Base-by-base conservation (phyloP, 805 yeast species). In the Candida saitoana region DNA sequence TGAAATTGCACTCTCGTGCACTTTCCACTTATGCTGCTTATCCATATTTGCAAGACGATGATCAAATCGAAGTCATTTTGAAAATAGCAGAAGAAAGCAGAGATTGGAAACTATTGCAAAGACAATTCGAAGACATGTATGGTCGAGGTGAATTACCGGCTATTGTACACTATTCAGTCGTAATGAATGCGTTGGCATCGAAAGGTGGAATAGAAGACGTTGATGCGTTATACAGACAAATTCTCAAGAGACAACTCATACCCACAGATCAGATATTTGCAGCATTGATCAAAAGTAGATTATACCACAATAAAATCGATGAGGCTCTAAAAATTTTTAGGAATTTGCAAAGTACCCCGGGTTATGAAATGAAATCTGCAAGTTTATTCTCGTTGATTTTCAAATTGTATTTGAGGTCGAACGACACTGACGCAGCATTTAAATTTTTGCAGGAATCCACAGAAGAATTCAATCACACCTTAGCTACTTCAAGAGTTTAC, bases 101-200 rank as follows among this genome's bases (percentile, higher is more conserved):
- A 30, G 70, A 76, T 46, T 84, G 87, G 86, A 59, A 59, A 16
- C 60, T 71, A 5, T 60, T 85, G 44, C 83, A 79, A 55, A 49
- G 59, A 9, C 74, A 75, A 37, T 83, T 84, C 55, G 82, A 80
- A 51, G 69, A 65, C 17, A 65, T 76, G 56, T 76, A 77, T 50
- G 79, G 76, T 1, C 57, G 65, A n/a, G 80, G 78, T 1, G 64
- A 74, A 33, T 58, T 76, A 18, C 85, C 86, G 1, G 70, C 71
- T 37, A 60, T 69, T 22, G 52, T 56, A 20, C 87, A 84, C 49
- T 84, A 84, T 54, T 68, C 75, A 3, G 72, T 79, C 14, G 79
- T 82, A 9, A 80, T 85, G 75, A 60, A 67, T 40, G 79, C 84
- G 0, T 61, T 85, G 45, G 80, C 86, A 1, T 47, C 53, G 3